Evolutionary conservation across 2,329 filamentous ascomycete genomes (phyloP).

Genomic region (Pseudomassariella vexata): DNA sequence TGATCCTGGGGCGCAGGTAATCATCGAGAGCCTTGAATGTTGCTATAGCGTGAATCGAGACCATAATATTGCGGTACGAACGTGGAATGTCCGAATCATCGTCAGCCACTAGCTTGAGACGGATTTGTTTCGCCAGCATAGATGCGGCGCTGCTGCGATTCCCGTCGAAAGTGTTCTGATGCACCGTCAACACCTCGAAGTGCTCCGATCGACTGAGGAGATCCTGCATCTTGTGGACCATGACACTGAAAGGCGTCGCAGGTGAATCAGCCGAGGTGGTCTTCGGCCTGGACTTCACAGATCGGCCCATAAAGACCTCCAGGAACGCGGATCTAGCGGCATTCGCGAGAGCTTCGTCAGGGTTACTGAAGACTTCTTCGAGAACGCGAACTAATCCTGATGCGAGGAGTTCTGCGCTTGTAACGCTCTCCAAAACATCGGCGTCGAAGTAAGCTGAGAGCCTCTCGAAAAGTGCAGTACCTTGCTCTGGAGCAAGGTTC

Average conservation of each 20-base stretch:
- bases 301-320: constrained; percentile 83
- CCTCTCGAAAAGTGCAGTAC: constrained; percentile 63
- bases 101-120: constrained; percentile 81
- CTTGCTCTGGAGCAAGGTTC: constrained; percentile 41
- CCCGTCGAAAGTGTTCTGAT: constrained; percentile 85
- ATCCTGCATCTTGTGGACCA: constrained; percentile 93
- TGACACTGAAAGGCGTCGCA: constrained; percentile 78
- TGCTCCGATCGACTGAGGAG: constrained; percentile 93
- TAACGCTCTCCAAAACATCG: constrained; percentile 86
- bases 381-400: constrained; percentile 85
- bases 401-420: constrained; percentile 87
- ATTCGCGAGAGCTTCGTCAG: constrained; percentile 53
- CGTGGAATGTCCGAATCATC: constrained; percentile 86
- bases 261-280: constrained; percentile 63
- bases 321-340: constrained; percentile 79
- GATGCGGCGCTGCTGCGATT: constrained; percentile 87
- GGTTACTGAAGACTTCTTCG: constrained; percentile 73
- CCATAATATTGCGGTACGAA: constrained; percentile 90
- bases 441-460: constrained; percentile 82
- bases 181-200: constrained; percentile 94
- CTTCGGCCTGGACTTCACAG: constrained; percentile 59
- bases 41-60: constrained; percentile 95
- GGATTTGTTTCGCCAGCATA: constrained; percentile 94
- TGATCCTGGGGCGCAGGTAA: constrained; percentile 87
- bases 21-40: constrained; percentile 97